Evolutionary conservation across 106 monocot genomes (phyloP).

Genomic region (Cymbidium sinense): DNA sequence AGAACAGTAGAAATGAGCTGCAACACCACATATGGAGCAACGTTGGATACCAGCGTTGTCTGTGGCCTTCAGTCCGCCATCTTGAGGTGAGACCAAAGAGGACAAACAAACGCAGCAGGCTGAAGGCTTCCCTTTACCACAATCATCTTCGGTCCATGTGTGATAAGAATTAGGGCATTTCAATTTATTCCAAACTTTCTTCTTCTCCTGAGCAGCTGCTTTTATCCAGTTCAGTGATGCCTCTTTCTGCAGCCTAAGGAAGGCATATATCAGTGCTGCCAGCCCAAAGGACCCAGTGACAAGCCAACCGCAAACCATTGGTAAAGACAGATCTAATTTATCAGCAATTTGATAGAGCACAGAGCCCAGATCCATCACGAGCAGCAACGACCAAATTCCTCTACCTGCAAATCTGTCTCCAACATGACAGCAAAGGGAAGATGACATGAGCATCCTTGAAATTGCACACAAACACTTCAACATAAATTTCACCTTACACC

Average conservation of each 20-base stretch:
- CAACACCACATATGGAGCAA: too few relatives aligned
- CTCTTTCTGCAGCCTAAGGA: constrained; percentile 62
- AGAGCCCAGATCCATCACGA: constrained; percentile 14
- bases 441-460: background rate
- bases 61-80: too few relatives aligned
- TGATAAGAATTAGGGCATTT: too few relatives aligned
- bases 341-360: constrained; percentile 1
- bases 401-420: background rate
- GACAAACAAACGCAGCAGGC: too few relatives aligned
- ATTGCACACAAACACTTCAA: too few relatives aligned
- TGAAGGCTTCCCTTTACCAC: too few relatives aligned
- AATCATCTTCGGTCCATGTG: too few relatives aligned
- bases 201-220: constrained; percentile 75
- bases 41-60: too few relatives aligned
- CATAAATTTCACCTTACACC: too few relatives aligned
- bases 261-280: constrained; percentile 50
- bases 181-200: too few relatives aligned
- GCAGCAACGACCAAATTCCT: background rate
- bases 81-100: too few relatives aligned
- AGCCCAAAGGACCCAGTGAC: constrained; percentile 58
- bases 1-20: too few relatives aligned
- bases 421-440: background rate
- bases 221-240: constrained; percentile 73
- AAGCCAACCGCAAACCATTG: constrained; percentile 20
- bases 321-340: constrained; percentile 13